Evolutionary conservation across 192 early-diverging fungal genomes (phyloP).

Genomic region (Coemansia sp.): DNA sequence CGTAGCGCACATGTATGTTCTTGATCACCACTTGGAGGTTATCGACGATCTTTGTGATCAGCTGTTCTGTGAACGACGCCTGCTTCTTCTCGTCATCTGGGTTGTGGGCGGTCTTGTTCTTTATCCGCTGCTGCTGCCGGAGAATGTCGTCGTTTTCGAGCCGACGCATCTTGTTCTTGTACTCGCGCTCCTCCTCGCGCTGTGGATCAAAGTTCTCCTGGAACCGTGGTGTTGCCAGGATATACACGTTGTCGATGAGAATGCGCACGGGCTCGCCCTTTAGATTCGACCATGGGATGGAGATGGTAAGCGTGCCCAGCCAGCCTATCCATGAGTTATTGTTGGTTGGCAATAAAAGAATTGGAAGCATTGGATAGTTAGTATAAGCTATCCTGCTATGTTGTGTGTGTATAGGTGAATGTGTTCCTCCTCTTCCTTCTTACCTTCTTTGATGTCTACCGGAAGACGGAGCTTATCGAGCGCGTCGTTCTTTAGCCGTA

Average conservation of each 20-base stretch:
- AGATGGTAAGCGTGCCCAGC: conserved; percentile 87
- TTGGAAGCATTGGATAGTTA: too few species aligned
- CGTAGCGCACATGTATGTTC: conserved; percentile 95
- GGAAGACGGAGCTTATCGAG: conserved; percentile 94
- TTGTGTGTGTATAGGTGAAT: not conserved
- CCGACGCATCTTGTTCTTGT: conserved; percentile 78
- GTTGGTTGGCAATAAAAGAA: too few species aligned
- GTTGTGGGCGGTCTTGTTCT: conserved; percentile 11
- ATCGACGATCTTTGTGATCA: conserved; percentile 92
- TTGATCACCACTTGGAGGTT: conserved; percentile 94
- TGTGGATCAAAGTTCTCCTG: conserved; percentile 80
- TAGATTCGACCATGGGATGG: conserved; percentile 97
- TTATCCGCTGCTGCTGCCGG: conserved; percentile 30
- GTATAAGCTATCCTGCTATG: too few species aligned
- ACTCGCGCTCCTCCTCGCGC: conserved; percentile 73
- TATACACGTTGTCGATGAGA: conserved; percentile 83
- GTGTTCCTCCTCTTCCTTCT: too few species aligned
- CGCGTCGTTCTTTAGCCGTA: conserved; percentile 84
- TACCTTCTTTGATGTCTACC: conserved; percentile 82
- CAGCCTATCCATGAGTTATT: too few species aligned
- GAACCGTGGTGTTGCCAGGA: conserved; percentile 83
- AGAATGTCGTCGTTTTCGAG: conserved; percentile 61
- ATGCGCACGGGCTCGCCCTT: conserved; percentile 92
- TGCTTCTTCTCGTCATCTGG: conserved; percentile 66
- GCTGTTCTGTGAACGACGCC: conserved; percentile 83